Conservation (phyloP, 2,329 filamentous ascomycete species). For the Teratosphaeria pseudoeucalypti region DNA sequence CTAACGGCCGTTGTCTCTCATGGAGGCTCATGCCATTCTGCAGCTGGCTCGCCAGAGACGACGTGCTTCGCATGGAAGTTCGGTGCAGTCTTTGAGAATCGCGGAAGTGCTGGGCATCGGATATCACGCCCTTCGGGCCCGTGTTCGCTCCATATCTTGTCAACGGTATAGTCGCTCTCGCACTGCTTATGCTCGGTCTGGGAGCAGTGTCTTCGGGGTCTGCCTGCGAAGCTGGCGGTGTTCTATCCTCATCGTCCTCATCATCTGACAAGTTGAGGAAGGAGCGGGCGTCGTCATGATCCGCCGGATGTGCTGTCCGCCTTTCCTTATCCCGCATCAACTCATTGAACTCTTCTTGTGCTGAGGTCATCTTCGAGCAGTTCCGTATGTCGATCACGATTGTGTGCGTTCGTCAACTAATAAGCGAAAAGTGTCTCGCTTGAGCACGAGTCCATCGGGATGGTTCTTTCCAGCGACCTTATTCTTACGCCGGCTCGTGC, state of each 20-base stretch:
- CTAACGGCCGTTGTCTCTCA: slow-evolving; percentile 2
- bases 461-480: not conserved
- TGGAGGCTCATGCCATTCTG: slow-evolving; percentile 4
- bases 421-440: not conserved
- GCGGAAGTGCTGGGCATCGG: slow-evolving; percentile 65
- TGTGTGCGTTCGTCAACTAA: not conserved
- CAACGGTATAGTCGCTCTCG: slow-evolving; percentile 40
- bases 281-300: slow-evolving; percentile 33
- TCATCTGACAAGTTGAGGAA: slow-evolving; percentile 36
- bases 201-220: slow-evolving; percentile 35
- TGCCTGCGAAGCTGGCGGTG: slow-evolving; percentile 47
- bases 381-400: not conserved
- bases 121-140: slow-evolving; percentile 78
- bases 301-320: slow-evolving; percentile 38
- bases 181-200: slow-evolving; percentile 33
- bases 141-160: slow-evolving; percentile 61
- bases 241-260: slow-evolving; percentile 13
- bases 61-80: slow-evolving; percentile 15
- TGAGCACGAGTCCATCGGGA: not conserved
- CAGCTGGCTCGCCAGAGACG: slow-evolving; percentile 8
- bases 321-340: slow-evolving; percentile 38
- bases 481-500: not conserved
- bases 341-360: slow-evolving; percentile 43
- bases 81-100: slow-evolving; percentile 22
- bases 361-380: slow-evolving; percentile 32